These are phyloP conservation scores for Alternaria triticina DNA, from an alignment of 2,329 filamentous ascomycete species.

Conservation along the genomic window DNA sequence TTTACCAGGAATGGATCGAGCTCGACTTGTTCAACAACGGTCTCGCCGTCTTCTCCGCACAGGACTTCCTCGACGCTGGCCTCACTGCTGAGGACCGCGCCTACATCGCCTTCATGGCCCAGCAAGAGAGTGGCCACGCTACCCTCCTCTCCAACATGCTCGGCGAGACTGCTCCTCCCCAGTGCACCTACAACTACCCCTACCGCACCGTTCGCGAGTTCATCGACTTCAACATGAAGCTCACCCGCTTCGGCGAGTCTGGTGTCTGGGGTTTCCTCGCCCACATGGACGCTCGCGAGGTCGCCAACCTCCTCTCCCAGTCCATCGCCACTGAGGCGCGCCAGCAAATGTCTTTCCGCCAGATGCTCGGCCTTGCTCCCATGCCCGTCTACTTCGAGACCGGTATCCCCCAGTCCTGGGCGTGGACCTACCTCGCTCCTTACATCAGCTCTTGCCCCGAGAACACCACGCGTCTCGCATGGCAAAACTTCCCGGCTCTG, in stretches of 20 bases:
- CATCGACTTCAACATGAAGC: slow-evolving; percentile 82
- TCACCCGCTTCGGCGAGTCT: slow-evolving; percentile 81
- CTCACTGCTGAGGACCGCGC: slow-evolving; percentile 72
- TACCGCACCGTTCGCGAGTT: slow-evolving; percentile 76
- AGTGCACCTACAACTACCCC: slow-evolving; percentile 85
- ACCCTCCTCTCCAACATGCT: slow-evolving; percentile 80
- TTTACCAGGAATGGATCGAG: slow-evolving; percentile 87
- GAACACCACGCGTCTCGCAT: slow-evolving; percentile 75
- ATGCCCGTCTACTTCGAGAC: slow-evolving; percentile 84
- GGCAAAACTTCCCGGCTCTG: slow-evolving; percentile 83
- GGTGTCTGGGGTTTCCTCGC: slow-evolving; percentile 82
- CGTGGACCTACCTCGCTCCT: slow-evolving; percentile 80
- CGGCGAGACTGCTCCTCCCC: slow-evolving; percentile 70
- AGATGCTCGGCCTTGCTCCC: slow-evolving; percentile 79
- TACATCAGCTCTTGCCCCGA: slow-evolving; percentile 79
- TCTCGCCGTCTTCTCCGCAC: slow-evolving; percentile 69
- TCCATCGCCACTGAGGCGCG: slow-evolving; percentile 80
- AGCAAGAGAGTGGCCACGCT: slow-evolving; percentile 79
- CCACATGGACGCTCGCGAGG: slow-evolving; percentile 77
- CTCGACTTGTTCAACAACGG: slow-evolving; percentile 82
- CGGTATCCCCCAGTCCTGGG: slow-evolving; percentile 83
- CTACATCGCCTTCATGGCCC: slow-evolving; percentile 76
- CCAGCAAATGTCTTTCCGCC: slow-evolving; percentile 84
- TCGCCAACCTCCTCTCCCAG: slow-evolving; percentile 74
- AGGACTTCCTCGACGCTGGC: slow-evolving; percentile 73